Conservation (phyloP, 495 filamentous ascomycete genomes). For the Tuber calosporum region DNA sequence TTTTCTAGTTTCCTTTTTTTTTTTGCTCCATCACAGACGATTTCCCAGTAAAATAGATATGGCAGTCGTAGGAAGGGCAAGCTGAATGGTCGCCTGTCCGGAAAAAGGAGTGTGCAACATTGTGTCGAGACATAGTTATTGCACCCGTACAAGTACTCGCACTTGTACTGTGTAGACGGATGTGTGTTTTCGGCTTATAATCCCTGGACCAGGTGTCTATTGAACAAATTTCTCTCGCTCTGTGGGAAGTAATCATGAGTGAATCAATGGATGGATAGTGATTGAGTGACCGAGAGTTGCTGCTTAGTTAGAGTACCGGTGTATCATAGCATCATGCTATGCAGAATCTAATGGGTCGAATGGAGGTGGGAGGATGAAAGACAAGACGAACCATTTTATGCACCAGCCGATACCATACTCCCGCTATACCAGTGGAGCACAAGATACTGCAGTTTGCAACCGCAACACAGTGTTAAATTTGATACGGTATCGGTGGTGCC, state of each 20-base stretch:
- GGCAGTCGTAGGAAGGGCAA: not conserved
- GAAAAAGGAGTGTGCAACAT: not conserved
- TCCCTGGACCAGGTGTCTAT: not conserved
- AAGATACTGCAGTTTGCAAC: not conserved
- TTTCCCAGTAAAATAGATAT: not conserved
- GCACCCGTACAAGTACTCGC: too few relatives aligned
- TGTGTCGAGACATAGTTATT: not conserved
- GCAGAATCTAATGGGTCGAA: not conserved
- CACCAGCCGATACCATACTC: not conserved
- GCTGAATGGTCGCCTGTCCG: not conserved
- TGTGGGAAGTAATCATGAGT: not conserved
- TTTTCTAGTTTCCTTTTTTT: not conserved
- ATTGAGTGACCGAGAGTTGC: not conserved
- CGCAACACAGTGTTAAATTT: not conserved
- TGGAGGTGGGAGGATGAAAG: not conserved
- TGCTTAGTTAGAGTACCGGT: not conserved
- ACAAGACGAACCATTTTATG: not conserved
- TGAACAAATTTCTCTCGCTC: not conserved
- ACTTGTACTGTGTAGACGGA: too few relatives aligned
- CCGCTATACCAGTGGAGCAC: not conserved
- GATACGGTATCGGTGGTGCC: not conserved
- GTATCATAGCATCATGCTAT: not conserved
- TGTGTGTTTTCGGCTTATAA: not conserved
- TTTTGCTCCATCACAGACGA: not conserved
- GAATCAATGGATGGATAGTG: not conserved